Conservation (phyloP, 805 yeast species). For the Ogataea paraovalis region DNA sequence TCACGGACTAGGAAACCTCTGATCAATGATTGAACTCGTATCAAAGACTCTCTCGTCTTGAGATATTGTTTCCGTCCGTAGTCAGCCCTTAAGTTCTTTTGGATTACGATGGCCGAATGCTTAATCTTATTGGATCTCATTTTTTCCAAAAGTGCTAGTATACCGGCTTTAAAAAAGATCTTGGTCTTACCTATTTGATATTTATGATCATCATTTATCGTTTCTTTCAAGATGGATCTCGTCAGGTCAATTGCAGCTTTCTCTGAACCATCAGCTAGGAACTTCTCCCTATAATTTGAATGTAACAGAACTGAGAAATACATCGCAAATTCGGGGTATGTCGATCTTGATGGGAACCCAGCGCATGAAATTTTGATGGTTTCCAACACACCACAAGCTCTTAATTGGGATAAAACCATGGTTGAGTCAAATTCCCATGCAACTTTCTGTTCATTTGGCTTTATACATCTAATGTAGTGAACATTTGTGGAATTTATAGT, state of each 20-base stretch:
- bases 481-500: slow-evolving; percentile 94
- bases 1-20: slow-evolving; percentile 61
- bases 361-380: slow-evolving; percentile 96
- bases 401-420: slow-evolving; percentile 90
- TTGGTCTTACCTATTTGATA: slow-evolving; percentile 91
- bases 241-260: slow-evolving; percentile 63
- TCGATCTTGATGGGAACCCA: slow-evolving; percentile 96
- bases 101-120: slow-evolving; percentile 77
- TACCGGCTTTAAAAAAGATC: slow-evolving; percentile 94
- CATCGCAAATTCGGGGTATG: slow-evolving; percentile 87
- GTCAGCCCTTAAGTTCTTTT: slow-evolving; percentile 70
- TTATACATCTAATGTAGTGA: slow-evolving; percentile 95
- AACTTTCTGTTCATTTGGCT: slow-evolving; percentile 89
- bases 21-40: slow-evolving; percentile 53
- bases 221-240: slow-evolving; percentile 57
- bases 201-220: slow-evolving; percentile 62
- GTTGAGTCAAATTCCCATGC: slow-evolving; percentile 96
- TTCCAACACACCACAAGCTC: slow-evolving; percentile 98
- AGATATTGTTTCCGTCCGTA: slow-evolving; percentile 59
- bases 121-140: slow-evolving; percentile 74
- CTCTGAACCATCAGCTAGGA: slow-evolving; percentile 49
- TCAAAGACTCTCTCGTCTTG: slow-evolving; percentile 50
- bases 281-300: slow-evolving; percentile 63
- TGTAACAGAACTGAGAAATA: slow-evolving; percentile 81
- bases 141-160: slow-evolving; percentile 87